Conservation (phyloP, 2,329 filamentous ascomycete genomes). For the Cladorrhinum sp. region DNA sequence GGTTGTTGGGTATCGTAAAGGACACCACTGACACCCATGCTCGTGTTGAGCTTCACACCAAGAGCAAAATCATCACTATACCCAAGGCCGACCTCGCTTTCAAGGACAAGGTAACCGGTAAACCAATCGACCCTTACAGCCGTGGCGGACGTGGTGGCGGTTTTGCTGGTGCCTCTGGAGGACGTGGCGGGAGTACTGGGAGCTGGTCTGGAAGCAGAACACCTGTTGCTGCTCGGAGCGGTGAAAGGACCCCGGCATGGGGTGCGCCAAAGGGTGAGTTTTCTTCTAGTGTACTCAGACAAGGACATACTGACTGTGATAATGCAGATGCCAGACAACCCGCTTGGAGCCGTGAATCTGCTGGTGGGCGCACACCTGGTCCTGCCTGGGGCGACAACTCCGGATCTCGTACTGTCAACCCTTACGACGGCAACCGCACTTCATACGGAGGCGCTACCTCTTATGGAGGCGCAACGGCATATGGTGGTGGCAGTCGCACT, state of each 20-base stretch:
- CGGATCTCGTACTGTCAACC: conserved; percentile 64
- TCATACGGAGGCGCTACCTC: conserved; percentile 70
- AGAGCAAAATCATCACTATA: conserved; percentile 86
- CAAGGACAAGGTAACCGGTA: conserved; percentile 79
- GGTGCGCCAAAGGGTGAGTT: conserved; percentile 62
- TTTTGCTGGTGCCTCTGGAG: conserved; percentile 36
- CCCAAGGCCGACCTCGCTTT: conserved; percentile 78
- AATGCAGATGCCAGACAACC: conserved; percentile 59
- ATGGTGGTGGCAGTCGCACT: conserved; percentile 66
- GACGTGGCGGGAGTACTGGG: conserved; percentile 27
- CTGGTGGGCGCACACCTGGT: conserved; percentile 64
- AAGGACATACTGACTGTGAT: conserved; percentile 17
- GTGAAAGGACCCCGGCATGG: conserved; percentile 75
- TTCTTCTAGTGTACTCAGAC: neutral
- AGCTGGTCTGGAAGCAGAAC: conserved; percentile 69
- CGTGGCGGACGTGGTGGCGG: conserved; percentile 41
- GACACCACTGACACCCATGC: conserved; percentile 84
- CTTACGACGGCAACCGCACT: conserved; percentile 71
- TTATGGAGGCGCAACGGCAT: conserved; percentile 43
- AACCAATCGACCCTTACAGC: conserved; percentile 67
- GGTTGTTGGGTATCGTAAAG: conserved; percentile 90
- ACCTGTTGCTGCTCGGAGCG: conserved; percentile 57
- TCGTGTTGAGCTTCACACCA: conserved; percentile 89
- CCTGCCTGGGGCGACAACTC: conserved; percentile 62
- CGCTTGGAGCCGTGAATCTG: conserved; percentile 56